Conservation (phyloP, 768 basidiomycete species). For the Podaxis mareebaensis region DNA sequence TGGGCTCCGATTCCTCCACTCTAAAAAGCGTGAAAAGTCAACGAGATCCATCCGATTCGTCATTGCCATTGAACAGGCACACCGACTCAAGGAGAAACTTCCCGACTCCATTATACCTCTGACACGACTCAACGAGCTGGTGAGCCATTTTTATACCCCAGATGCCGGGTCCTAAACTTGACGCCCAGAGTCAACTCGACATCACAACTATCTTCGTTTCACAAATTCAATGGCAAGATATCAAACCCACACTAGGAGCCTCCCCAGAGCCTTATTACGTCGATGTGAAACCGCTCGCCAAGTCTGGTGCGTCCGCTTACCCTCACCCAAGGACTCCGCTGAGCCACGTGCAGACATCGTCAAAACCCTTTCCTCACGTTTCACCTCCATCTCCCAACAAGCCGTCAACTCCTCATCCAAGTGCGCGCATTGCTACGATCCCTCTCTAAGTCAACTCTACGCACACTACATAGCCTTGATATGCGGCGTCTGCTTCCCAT, state of each 20-base stretch:
- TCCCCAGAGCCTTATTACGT: constrained; percentile 74
- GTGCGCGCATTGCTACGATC: constrained; percentile 46
- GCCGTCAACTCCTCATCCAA: constrained; percentile 4
- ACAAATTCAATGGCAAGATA: constrained; percentile 66
- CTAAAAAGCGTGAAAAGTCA: constrained; percentile 21
- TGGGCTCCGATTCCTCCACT: constrained; percentile 48
- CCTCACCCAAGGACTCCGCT: not conserved
- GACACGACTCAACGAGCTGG: constrained; percentile 70
- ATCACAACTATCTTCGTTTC: constrained; percentile 66
- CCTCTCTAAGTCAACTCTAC: constrained; percentile 58
- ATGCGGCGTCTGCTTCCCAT: constrained; percentile 61
- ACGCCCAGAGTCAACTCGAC: constrained; percentile 33
- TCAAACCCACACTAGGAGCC: constrained; percentile 68
- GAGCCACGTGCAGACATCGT: constrained; percentile 27
- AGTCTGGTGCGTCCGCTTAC: constrained; percentile 49
- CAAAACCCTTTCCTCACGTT: constrained; percentile 40
- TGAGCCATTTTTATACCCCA: constrained; percentile 25
- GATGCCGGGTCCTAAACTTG: not conserved
- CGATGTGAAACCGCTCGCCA: constrained; percentile 51
- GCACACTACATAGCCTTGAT: constrained; percentile 61
- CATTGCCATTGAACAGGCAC: constrained; percentile 66
- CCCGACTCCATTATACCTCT: constrained; percentile 72
- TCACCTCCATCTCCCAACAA: constrained; percentile 24
- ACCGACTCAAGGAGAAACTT: constrained; percentile 60
- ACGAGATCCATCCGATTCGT: constrained; percentile 45